These are phyloP conservation scores for Ogataea parapolymorpha DNA, from an alignment of 805 yeast species.

Conservation along the genomic window DNA sequence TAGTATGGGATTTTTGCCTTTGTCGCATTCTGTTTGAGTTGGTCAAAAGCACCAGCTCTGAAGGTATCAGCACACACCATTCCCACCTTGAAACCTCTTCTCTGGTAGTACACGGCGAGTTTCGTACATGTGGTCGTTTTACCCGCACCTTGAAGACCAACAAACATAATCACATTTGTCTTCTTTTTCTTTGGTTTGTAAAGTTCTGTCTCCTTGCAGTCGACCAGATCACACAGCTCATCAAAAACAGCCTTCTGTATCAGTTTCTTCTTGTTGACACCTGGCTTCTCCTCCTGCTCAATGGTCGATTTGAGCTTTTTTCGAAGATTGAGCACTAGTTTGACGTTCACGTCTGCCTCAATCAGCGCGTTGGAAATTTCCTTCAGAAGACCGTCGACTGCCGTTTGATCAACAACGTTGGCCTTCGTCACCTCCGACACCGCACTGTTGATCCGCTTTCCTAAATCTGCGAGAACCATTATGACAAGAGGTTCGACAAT, in stretches of 20 bases:
- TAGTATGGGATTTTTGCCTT: slow-evolving; percentile 91
- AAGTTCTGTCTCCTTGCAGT: slow-evolving; percentile 43
- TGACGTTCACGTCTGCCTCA: slow-evolving; percentile 92
- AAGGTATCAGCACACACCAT: slow-evolving; percentile 98
- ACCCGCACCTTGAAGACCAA: slow-evolving; percentile 98
- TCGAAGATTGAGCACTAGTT: slow-evolving; percentile 73
- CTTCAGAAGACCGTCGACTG: slow-evolving; percentile 71
- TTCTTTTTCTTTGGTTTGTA: slow-evolving; percentile 86
- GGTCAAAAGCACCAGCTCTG: slow-evolving; percentile 99
- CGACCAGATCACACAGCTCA: slow-evolving; percentile 84
- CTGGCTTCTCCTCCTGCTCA: slow-evolving; percentile 49
- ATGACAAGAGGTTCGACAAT: slow-evolving; percentile 5
- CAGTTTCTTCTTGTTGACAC: slow-evolving; percentile 69
- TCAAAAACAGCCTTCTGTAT: slow-evolving; percentile 92
- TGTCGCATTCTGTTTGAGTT: slow-evolving; percentile 94
- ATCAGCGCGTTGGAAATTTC: slow-evolving; percentile 86
- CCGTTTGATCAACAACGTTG: slow-evolving; percentile 51
- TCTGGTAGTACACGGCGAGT: slow-evolving; percentile 88
- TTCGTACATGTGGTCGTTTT: slow-evolving; percentile 97
- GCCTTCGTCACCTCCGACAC: slow-evolving; percentile 61
- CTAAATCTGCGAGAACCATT: slow-evolving; percentile 83
- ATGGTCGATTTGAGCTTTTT: slow-evolving; percentile 63
- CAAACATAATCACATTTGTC: slow-evolving; percentile 88
- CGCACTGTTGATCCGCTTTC: slow-evolving; percentile 72
- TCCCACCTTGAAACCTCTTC: slow-evolving; percentile 92